phyloP scores from a whole-genome alignment of 768 basidiomycete species.

The Lentinula aciculospora region DNA sequence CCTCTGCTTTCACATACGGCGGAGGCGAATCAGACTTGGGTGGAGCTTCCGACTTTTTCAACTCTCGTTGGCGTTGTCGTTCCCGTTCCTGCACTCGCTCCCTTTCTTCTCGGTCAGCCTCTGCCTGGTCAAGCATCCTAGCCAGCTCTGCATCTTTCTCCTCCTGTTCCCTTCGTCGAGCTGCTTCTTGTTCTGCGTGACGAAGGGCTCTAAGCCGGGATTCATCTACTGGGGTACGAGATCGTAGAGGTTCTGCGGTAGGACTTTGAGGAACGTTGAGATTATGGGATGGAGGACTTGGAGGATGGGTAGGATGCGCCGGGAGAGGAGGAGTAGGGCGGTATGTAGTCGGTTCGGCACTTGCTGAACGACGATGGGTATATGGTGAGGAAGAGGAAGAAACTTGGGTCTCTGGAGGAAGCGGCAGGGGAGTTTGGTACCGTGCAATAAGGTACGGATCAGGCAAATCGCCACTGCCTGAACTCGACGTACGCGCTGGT shows the following conservation, averaged over 20 bases:
- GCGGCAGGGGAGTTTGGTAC: constrained; percentile 50
- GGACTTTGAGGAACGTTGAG: neutral
- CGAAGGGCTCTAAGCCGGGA: constrained; percentile 25
- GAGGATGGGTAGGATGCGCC: neutral
- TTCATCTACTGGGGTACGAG: constrained; percentile 23
- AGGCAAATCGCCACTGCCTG: constrained; percentile 19
- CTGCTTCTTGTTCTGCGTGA: constrained; percentile 27
- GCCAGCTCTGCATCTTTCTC: constrained; percentile 9
- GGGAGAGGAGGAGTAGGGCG: constrained; percentile 4
- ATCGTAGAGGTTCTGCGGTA: constrained; percentile 11
- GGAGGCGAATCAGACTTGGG: neutral
- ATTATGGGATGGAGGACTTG: neutral
- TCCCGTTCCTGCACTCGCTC: neutral
- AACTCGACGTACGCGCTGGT: neutral
- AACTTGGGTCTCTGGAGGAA: constrained; percentile 33
- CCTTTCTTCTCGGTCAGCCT: neutral
- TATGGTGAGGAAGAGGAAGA: constrained; percentile 1
- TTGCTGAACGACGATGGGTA: constrained; percentile 12
- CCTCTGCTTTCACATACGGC: neutral
- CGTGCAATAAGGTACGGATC: constrained; percentile 40
- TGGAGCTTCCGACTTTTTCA: neutral
- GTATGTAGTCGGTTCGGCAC: constrained; percentile 1
- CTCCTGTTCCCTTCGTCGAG: constrained; percentile 17
- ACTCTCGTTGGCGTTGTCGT: neutral
- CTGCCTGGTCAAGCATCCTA: constrained; percentile 6